phyloP scores from a whole-genome alignment of 139 green algal genomes.

The Auxenochlorella protothecoides region DNA sequence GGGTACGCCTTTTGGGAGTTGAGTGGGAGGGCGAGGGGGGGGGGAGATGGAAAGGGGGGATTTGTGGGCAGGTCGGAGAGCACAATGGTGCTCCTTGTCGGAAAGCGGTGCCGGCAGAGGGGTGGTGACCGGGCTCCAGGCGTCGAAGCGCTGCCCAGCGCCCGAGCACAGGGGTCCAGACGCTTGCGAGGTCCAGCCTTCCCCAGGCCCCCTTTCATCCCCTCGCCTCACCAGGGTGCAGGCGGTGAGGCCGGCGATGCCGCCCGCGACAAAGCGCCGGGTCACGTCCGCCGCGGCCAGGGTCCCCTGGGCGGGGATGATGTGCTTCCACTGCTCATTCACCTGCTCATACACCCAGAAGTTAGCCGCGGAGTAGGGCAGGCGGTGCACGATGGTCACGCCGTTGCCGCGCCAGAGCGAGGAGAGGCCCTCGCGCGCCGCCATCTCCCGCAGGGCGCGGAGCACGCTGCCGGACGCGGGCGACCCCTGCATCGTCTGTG shows the following conservation, averaged over 20 bases:
- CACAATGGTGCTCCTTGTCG: too few species aligned
- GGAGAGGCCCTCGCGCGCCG: conserved; percentile 56
- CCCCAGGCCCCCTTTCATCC: not conserved
- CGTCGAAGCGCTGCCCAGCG: not conserved
- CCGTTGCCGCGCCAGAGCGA: conserved; percentile 91
- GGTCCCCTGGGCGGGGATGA: not conserved
- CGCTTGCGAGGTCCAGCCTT: not conserved
- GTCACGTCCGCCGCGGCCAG: conserved; percentile 25
- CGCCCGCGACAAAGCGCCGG: conserved; percentile 56
- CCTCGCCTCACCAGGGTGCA: conserved; percentile 59
- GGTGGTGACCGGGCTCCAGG: not conserved
- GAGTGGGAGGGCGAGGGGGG: not conserved
- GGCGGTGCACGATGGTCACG: conserved; percentile 71
- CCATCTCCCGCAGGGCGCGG: conserved; percentile 36
- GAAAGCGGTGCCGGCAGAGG: not conserved
- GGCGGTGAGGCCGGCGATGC: conserved; percentile 61
- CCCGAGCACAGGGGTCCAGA: not conserved
- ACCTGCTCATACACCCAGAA: conserved; percentile 84
- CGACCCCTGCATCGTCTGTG: not conserved
- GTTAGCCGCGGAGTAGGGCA: conserved; percentile 93
- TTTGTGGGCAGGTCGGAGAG: too few species aligned
- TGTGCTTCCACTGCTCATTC: conserved; percentile 29
- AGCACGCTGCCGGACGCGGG: conserved; percentile 4
- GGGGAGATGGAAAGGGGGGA: too few species aligned
- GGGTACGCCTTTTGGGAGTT: conserved; percentile 61